These are phyloP conservation scores for Umbelopsis sp. DNA, from an alignment of 192 early-diverging fungal species.

Conservation along the genomic window DNA sequence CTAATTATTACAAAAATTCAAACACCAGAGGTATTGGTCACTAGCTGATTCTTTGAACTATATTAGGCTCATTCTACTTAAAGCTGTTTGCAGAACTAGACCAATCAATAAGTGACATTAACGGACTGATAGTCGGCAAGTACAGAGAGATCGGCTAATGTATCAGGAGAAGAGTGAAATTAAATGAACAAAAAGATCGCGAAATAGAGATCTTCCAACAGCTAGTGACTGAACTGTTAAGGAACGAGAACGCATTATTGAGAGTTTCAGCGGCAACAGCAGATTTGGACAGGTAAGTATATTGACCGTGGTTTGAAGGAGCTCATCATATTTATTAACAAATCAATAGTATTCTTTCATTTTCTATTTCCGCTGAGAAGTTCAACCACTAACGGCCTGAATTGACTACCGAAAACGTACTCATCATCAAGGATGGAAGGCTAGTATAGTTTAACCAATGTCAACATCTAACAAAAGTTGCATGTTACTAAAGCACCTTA, in stretches of 20 bases:
- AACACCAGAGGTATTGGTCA: slow-evolving; percentile 45
- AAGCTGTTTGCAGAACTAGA: slow-evolving; percentile 64
- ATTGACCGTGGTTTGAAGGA: background rate
- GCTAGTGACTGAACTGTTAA: slow-evolving; percentile 61
- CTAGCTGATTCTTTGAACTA: background rate
- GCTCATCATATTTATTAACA: too few relatives aligned
- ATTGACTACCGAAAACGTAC: slow-evolving; percentile 56
- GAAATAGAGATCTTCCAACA: slow-evolving; percentile 83
- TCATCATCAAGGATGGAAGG: slow-evolving; percentile 69
- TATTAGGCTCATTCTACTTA: background rate
- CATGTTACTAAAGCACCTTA: background rate
- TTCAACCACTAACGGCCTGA: slow-evolving; percentile 57
- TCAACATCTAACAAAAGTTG: background rate
- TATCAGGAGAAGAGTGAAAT: background rate
- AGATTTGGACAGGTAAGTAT: slow-evolving; percentile 74
- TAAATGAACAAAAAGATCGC: slow-evolving; percentile 52
- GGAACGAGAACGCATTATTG: slow-evolving; percentile 41
- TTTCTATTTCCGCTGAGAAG: slow-evolving; percentile 58
- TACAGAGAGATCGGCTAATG: background rate
- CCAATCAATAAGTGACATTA: slow-evolving; percentile 79
- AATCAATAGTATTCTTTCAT: slow-evolving; percentile 57
- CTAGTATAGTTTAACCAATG: too few relatives aligned
- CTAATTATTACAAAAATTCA: slow-evolving; percentile 73
- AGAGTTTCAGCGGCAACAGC: slow-evolving; percentile 44
- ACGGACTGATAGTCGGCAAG: slow-evolving; percentile 75